phyloP scores from a whole-genome alignment of 495 filamentous ascomycete genomes.

The Hypoxylon fragiforme region DNA sequence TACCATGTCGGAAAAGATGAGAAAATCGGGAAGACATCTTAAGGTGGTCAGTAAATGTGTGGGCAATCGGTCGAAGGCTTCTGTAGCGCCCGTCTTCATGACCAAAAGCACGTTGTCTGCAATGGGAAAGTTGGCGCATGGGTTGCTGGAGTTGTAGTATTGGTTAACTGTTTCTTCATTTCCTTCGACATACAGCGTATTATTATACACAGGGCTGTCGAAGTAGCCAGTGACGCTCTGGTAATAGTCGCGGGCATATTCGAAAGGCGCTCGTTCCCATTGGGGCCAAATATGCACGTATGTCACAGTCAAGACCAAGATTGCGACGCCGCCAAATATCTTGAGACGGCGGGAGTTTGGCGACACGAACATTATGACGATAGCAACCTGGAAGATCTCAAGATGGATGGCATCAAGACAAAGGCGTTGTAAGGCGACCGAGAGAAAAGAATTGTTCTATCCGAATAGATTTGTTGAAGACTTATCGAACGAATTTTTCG shows the following conservation, averaged over 20 bases:
- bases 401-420: conserved; percentile 12
- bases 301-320: conserved; percentile 23
- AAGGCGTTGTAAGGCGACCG: conserved; percentile 5
- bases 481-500: not conserved
- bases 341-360: conserved; percentile 33
- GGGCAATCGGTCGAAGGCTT: conserved; percentile 51
- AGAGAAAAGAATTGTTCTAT: not conserved
- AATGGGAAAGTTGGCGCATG: conserved; percentile 35
- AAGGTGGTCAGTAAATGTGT: conserved; percentile 52
- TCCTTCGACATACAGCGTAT: conserved; percentile 33
- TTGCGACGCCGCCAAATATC: conserved; percentile 25
- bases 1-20: conserved; percentile 56
- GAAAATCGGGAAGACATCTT: conserved; percentile 49
- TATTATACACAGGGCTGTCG: conserved; percentile 32
- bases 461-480: not conserved
- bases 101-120: conserved; percentile 40
- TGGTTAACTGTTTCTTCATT: conserved; percentile 32
- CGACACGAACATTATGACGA: conserved; percentile 31
- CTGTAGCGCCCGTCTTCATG: conserved; percentile 57
- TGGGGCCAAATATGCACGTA: conserved; percentile 27
- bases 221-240: conserved; percentile 34
- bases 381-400: not conserved
- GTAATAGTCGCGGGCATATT: conserved; percentile 38
- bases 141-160: conserved; percentile 34
- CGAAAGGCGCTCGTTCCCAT: conserved; percentile 29